Conservation (phyloP, 768 basidiomycete genomes). For the Omphalotus guepiniiformis region DNA sequence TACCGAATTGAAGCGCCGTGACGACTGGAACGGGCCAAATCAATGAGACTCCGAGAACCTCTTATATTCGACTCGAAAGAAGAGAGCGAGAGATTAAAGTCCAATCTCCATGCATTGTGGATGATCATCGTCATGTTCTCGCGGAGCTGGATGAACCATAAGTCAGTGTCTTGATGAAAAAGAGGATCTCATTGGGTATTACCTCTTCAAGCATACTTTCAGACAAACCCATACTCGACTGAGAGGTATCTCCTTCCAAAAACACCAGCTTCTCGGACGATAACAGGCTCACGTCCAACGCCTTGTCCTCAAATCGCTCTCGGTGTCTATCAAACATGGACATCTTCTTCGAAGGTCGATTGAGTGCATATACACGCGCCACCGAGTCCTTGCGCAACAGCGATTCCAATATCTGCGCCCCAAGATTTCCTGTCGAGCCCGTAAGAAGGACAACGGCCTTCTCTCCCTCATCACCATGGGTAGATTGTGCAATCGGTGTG, state of each 20-base stretch:
- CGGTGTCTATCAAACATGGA: slow-evolving; percentile 17
- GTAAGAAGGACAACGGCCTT: neutral
- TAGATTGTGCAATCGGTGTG: neutral
- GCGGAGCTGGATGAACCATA: slow-evolving; percentile 7
- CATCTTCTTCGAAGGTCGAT: slow-evolving; percentile 11
- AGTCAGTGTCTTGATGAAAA: neutral
- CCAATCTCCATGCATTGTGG: slow-evolving; percentile 39
- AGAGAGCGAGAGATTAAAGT: slow-evolving; percentile 35
- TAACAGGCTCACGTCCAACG: slow-evolving; percentile 8
- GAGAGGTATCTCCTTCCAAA: slow-evolving; percentile 18
- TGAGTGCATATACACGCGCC: slow-evolving; percentile 1
- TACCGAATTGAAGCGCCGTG: slow-evolving; percentile 15
- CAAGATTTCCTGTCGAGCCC: slow-evolving; percentile 33
- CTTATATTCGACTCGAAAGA: slow-evolving; percentile 38
- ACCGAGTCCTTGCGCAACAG: slow-evolving; percentile 23
- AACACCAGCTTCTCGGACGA: slow-evolving; percentile 14
- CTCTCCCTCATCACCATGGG: neutral
- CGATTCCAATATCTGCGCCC: slow-evolving; percentile 28
- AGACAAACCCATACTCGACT: slow-evolving; percentile 17
- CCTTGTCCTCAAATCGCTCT: slow-evolving; percentile 19
- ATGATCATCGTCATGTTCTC: slow-evolving; percentile 22
- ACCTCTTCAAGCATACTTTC: slow-evolving; percentile 17
- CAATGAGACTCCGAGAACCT: slow-evolving; percentile 33
- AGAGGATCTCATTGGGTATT: neutral
- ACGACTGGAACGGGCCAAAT: slow-evolving; percentile 22